These are phyloP conservation scores for Coemansia sp. DNA, from an alignment of 192 early-diverging fungal species.

Conservation along the genomic window DNA sequence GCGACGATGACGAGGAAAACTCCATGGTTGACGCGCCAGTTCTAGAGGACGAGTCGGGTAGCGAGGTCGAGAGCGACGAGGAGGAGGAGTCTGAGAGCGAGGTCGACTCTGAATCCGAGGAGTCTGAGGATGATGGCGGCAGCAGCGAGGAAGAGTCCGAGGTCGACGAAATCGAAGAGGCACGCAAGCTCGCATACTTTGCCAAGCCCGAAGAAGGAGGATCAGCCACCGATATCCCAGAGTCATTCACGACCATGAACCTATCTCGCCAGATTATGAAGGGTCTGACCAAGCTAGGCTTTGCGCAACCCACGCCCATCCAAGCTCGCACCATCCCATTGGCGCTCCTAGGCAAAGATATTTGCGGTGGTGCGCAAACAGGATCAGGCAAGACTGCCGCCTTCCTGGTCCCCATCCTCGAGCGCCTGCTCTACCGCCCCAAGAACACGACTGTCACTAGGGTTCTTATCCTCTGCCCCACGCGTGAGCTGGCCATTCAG, in stretches of 20 bases:
- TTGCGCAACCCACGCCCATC: constrained; percentile 91
- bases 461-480: constrained; percentile 92
- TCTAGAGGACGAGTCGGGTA: constrained; percentile 13
- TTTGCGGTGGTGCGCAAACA: constrained; percentile 97
- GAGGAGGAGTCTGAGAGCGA: constrained; percentile 21
- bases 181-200: constrained; percentile 57
- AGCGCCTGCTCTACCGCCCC: constrained; percentile 90
- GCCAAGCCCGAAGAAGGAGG: constrained; percentile 41
- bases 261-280: constrained; percentile 95
- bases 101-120: constrained; percentile 28
- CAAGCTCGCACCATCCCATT: constrained; percentile 92
- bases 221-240: constrained; percentile 57
- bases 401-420: constrained; percentile 94
- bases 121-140: constrained; percentile 9
- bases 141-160: constrained; percentile 42
- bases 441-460: constrained; percentile 76
- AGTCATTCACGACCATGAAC: constrained; percentile 91
- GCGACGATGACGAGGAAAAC: neutral
- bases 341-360: constrained; percentile 93
- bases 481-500: constrained; percentile 97
- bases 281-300: constrained; percentile 86
- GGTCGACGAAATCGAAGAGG: constrained; percentile 55
- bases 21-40: neutral
- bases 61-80: constrained; percentile 11
- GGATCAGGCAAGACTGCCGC: constrained; percentile 99